Evolutionary conservation across 805 yeast species (phyloP).

Genomic region (Alloascoidea africana): DNA sequence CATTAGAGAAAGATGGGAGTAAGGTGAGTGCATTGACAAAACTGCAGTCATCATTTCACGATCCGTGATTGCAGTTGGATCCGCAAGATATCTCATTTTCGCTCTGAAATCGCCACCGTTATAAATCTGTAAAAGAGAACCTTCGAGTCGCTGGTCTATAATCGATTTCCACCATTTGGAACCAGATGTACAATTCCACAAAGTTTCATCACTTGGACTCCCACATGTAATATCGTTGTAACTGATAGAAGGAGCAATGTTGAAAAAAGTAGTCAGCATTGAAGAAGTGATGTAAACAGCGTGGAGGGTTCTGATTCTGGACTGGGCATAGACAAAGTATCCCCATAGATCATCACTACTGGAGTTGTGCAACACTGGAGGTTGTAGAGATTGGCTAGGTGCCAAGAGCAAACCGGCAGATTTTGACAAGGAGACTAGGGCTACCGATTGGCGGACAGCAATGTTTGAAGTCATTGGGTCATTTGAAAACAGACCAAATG

Average conservation of each 20-base stretch:
- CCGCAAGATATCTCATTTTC: slow-evolving; percentile 12
- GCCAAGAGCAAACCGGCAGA: slow-evolving; percentile 52
- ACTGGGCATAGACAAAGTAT: slow-evolving; percentile 56
- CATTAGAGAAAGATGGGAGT: slow-evolving; percentile 25
- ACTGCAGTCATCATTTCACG: not conserved
- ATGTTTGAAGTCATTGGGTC: slow-evolving; percentile 49
- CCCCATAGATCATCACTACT: too few species aligned
- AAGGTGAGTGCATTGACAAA: slow-evolving; percentile 8
- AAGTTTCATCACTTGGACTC: slow-evolving; percentile 40
- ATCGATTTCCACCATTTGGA: too few species aligned
- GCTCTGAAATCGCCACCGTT: slow-evolving; percentile 18
- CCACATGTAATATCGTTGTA: slow-evolving; percentile 38
- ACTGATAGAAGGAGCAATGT: slow-evolving; percentile 32
- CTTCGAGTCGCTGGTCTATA: too few species aligned
- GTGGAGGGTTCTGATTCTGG: slow-evolving; percentile 56
- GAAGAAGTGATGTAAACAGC: slow-evolving; percentile 46
- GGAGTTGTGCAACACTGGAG: slow-evolving; percentile 46
- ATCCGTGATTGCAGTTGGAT: not conserved
- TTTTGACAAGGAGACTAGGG: slow-evolving; percentile 66
- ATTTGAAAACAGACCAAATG: slow-evolving; percentile 73
- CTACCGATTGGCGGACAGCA: slow-evolving; percentile 73
- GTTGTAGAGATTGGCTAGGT: too few species aligned
- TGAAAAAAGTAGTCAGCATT: slow-evolving; percentile 37
- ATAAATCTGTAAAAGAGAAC: too few species aligned
- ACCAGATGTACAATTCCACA: too few species aligned